Conservation (phyloP, 2,329 filamentous ascomycete species). For the Pseudodiploospora longispora region DNA sequence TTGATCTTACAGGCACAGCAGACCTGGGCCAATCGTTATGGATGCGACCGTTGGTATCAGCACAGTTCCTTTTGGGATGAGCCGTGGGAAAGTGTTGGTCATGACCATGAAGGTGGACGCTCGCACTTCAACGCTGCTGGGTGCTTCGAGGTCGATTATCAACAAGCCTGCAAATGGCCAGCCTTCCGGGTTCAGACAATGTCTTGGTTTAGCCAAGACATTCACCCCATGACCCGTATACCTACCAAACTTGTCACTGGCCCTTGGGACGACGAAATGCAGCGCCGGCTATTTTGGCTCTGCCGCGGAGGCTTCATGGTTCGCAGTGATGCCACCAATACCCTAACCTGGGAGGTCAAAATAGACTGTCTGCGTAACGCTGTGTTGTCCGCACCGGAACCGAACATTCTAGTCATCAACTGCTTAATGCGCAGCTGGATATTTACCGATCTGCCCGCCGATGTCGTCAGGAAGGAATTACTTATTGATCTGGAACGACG, state of each 20-base stretch:
- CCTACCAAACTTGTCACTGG: slow-evolving; percentile 32
- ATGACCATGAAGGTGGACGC: slow-evolving; percentile 16
- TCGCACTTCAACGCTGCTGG: slow-evolving; percentile 23
- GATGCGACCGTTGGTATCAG: slow-evolving; percentile 24
- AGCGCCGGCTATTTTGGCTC: slow-evolving; percentile 39
- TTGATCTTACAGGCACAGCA: slow-evolving; percentile 41
- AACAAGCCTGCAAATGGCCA: slow-evolving; percentile 16
- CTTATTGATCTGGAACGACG: slow-evolving; percentile 18
- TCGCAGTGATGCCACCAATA: slow-evolving; percentile 17
- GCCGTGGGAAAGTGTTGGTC: slow-evolving; percentile 5
- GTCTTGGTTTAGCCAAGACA: slow-evolving; percentile 22
- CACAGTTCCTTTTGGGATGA: slow-evolving; percentile 20
- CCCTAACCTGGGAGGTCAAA: slow-evolving; percentile 34
- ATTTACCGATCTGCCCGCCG: slow-evolving; percentile 20
- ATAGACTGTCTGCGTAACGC: slow-evolving; percentile 29
- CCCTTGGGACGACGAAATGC: slow-evolving; percentile 31
- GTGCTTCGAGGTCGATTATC: slow-evolving; percentile 31
- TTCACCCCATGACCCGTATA: slow-evolving; percentile 31
- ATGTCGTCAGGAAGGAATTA: slow-evolving; percentile 17
- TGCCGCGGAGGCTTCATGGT: slow-evolving; percentile 29
- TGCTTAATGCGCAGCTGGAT: slow-evolving; percentile 22
- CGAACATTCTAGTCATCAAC: slow-evolving; percentile 21
- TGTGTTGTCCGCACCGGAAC: slow-evolving; percentile 19
- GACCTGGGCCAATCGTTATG: slow-evolving; percentile 35
- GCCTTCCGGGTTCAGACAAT: slow-evolving; percentile 12